Conservation (phyloP, 1,139 yeast species). For the Saccharomyces hybrid region DNA sequence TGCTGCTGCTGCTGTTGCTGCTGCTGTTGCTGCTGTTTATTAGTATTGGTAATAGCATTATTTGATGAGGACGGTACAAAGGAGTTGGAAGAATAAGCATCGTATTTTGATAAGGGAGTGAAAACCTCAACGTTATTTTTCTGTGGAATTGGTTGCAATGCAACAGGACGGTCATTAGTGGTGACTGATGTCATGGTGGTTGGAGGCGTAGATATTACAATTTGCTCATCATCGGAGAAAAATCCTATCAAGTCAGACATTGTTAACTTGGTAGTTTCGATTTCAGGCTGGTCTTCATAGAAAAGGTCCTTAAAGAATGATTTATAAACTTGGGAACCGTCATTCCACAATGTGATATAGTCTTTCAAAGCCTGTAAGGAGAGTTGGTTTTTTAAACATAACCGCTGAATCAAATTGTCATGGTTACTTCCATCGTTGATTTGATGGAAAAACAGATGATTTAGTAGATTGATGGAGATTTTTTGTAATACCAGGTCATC, state of each 20-base stretch:
- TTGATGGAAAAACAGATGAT: constrained; percentile 31
- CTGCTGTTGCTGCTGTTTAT: constrained; percentile 1
- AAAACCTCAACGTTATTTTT: not conserved
- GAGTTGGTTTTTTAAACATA: constrained; percentile 23
- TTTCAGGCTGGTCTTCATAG: constrained; percentile 16
- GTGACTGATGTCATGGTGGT: not conserved
- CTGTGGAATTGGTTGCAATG: constrained; percentile 3
- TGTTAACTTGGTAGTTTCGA: constrained; percentile 6
- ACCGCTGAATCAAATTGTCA: constrained; percentile 11
- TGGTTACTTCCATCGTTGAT: constrained; percentile 9
- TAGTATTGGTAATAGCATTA: not conserved
- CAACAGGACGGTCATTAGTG: not conserved
- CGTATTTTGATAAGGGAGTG: constrained; percentile 12
- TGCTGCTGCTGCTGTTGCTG: not conserved
- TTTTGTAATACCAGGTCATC: constrained; percentile 30
- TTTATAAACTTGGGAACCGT: constrained; percentile 24
- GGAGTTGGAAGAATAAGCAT: constrained; percentile 20
- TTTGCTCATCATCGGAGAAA: constrained; percentile 9
- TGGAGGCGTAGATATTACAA: constrained; percentile 1
- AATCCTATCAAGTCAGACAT: constrained; percentile 11
- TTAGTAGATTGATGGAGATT: constrained; percentile 29
- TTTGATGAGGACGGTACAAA: constrained; percentile 16
- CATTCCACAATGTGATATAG: constrained; percentile 32
- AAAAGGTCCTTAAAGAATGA: constrained; percentile 18
- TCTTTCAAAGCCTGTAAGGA: constrained; percentile 24